phyloP scores from a whole-genome alignment of 495 filamentous ascomycete species.

The Tetracladium marchalianum region DNA sequence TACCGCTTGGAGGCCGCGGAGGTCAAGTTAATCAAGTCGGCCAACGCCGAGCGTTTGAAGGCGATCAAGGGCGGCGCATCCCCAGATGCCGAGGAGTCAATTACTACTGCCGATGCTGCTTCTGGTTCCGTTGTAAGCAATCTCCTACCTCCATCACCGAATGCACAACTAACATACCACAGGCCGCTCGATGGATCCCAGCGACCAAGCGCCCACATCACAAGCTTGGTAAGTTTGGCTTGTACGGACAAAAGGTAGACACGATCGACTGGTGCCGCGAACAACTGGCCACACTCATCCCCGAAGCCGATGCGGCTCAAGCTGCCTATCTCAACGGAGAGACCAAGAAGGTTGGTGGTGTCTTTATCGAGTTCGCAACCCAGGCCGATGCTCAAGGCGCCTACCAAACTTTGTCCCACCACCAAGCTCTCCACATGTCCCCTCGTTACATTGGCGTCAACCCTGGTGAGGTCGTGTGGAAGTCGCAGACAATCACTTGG shows the following conservation, averaged over 20 bases:
- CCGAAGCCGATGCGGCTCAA: constrained; percentile 69
- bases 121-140: constrained; percentile 49
- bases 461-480: constrained; percentile 84
- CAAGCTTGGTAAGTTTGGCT: constrained; percentile 59
- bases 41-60: constrained; percentile 69
- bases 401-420: constrained; percentile 77
- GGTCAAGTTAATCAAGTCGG: constrained; percentile 73
- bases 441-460: constrained; percentile 80
- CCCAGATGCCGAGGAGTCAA: constrained; percentile 19
- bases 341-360: constrained; percentile 55
- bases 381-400: constrained; percentile 81
- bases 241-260: constrained; percentile 87
- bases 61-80: constrained; percentile 56
- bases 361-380: constrained; percentile 81
- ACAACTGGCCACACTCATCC: constrained; percentile 72
- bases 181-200: constrained; percentile 68
- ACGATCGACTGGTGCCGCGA: constrained; percentile 86
- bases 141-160: too few species aligned
- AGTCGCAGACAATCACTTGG: constrained; percentile 78
- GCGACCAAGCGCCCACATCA: constrained; percentile 81
- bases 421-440: constrained; percentile 87
- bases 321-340: constrained; percentile 60
- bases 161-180: not conserved
- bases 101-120: constrained; percentile 42
- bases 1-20: constrained; percentile 85